Conservation (phyloP, 2,329 filamentous ascomycete species). For the Byssochlamys sp. region DNA sequence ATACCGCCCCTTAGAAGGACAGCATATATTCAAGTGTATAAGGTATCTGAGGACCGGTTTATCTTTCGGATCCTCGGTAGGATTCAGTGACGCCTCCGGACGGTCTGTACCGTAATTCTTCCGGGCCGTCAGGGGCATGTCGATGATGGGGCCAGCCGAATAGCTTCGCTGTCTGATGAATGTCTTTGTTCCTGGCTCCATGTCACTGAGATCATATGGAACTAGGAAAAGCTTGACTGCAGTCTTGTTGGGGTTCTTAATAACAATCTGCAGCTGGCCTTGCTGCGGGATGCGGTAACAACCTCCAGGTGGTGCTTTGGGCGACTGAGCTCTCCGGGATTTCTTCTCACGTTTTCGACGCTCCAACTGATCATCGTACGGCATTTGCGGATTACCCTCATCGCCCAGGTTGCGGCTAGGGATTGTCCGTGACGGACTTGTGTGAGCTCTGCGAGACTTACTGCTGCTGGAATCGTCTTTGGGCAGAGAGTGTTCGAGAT, state of each 20-base stretch:
- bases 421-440: constrained; percentile 15
- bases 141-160: constrained; percentile 74
- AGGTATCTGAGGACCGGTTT: constrained; percentile 77
- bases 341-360: constrained; percentile 45
- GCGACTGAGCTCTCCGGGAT: constrained; percentile 50
- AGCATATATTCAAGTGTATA: constrained; percentile 87
- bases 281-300: constrained; percentile 89
- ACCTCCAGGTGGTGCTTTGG: constrained; percentile 68
- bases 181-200: constrained; percentile 89
- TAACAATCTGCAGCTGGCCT: constrained; percentile 89
- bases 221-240: constrained; percentile 92
- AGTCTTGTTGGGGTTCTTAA: constrained; percentile 97
- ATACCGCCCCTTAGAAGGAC: constrained; percentile 68
- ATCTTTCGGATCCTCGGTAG: constrained; percentile 27
- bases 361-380: constrained; percentile 20
- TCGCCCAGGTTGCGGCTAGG: constrained; percentile 9
- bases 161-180: constrained; percentile 92
- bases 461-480: constrained; percentile 33
- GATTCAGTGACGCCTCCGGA: constrained; percentile 44
- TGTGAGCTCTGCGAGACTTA: constrained; percentile 30
- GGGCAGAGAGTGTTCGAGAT: constrained; percentile 71
- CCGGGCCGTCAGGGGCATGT: constrained; percentile 47
- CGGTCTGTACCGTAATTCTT: constrained; percentile 42
- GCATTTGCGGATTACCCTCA: constrained; percentile 2
- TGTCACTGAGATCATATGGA: constrained; percentile 82